phyloP scores from a whole-genome alignment of 2,329 filamentous ascomycete genomes.

The Hymenoscyphus linearis region DNA sequence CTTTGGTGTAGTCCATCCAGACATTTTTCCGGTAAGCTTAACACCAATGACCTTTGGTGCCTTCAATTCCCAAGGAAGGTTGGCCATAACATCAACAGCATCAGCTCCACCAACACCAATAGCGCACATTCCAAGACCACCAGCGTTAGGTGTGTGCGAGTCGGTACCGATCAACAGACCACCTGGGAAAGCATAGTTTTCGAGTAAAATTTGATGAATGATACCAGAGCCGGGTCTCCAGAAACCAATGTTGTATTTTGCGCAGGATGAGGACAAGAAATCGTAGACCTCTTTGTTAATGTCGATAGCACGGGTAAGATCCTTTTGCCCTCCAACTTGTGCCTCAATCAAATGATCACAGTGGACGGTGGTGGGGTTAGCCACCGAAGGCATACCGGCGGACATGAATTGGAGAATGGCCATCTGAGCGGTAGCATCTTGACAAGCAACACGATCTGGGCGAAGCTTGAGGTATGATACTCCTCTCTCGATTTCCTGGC shows the following conservation, averaged over 20 bases:
- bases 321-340: conserved; percentile 86
- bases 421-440: conserved; percentile 99
- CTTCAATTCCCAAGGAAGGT: conserved; percentile 96
- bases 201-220: conserved; percentile 96
- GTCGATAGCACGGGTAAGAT: conserved; percentile 81
- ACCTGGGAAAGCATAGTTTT: conserved; percentile 99
- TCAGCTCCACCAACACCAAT: conserved; percentile 98
- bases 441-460: conserved; percentile 96
- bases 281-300: conserved; percentile 99
- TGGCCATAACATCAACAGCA: conserved; percentile 97
- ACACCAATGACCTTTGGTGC: conserved; percentile 96
- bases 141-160: conserved; percentile 94
- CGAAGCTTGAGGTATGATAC: conserved; percentile 94
- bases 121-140: conserved; percentile 89
- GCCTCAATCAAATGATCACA: conserved; percentile 99
- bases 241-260: conserved; percentile 99
- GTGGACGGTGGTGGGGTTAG: conserved; percentile 93
- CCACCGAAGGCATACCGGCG: conserved; percentile 90
- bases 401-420: conserved; percentile 99
- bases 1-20: conserved; percentile 91
- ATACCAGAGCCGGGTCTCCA: conserved; percentile 98
- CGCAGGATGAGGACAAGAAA: conserved; percentile 88
- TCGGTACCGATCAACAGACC: conserved; percentile 96
- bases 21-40: conserved; percentile 82
- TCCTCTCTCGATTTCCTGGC: conserved; percentile 93